Evolutionary conservation across 1,284 basidiomycete species (phyloP).

Genomic region (Apiotrichum sp.): DNA sequence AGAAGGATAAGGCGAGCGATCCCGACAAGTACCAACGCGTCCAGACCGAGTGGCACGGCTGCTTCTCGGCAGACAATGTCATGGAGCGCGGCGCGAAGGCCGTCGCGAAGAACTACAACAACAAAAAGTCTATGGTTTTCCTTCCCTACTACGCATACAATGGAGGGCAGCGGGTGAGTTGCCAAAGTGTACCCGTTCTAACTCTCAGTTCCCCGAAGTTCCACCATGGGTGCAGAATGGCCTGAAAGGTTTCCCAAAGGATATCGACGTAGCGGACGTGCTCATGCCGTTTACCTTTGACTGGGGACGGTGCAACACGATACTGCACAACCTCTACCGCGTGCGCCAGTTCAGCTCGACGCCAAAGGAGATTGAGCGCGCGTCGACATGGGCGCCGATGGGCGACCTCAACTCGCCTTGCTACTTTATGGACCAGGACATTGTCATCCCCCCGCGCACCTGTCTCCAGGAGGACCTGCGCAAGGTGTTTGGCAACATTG

Average conservation of each 20-base stretch:
- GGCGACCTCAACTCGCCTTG: conserved; percentile 31
- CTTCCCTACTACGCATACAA: conserved; percentile 38
- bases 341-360: conserved; percentile 8
- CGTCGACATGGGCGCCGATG: conserved; percentile 27
- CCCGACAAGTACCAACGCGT: conserved; percentile 20
- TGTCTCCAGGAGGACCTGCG: conserved; percentile 29
- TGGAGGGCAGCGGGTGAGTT: neutral
- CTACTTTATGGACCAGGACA: conserved; percentile 32
- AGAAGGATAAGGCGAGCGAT: conserved; percentile 16
- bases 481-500: conserved; percentile 17
- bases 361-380: neutral
- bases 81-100: conserved; percentile 23
- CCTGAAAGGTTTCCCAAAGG: conserved; percentile 16
- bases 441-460: conserved; percentile 33
- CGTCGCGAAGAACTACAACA: conserved; percentile 20
- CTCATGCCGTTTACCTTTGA: conserved; percentile 46
- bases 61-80: conserved; percentile 30
- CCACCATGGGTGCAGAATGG: conserved; percentile 19
- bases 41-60: conserved; percentile 24
- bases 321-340: conserved; percentile 22
- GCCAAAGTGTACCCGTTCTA: neutral
- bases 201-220: conserved; percentile 1
- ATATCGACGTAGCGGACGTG: conserved; percentile 18
- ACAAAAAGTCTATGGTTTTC: conserved; percentile 35
- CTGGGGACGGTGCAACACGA: conserved; percentile 36